Percentiles rank a stretch among this genome's conserved stretches.
phyloP scores from a whole-genome alignment of 2,329 filamentous ascomycete species.

The Ceratocystis harringtonii region DNA sequence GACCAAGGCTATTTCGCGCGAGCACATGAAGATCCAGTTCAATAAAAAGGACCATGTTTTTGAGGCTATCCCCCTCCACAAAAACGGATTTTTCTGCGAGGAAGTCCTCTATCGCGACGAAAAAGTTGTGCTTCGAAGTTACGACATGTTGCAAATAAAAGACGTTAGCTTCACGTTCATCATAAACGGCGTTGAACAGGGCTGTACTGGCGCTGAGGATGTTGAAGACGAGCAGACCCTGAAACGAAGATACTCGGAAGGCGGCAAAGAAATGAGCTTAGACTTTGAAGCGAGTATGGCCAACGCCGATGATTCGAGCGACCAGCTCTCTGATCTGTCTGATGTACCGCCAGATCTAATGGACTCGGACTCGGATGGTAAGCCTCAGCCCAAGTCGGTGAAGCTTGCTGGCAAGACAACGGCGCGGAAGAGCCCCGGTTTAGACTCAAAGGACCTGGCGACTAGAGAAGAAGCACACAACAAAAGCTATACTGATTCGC shows the following conservation, averaged over 20 bases:
- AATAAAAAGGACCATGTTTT: slow-evolving; percentile 48
- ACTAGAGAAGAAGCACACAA: slow-evolving; percentile 10
- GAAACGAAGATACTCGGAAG: slow-evolving; percentile 37
- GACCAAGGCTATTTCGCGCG: slow-evolving; percentile 58
- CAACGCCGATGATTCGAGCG: slow-evolving; percentile 41
- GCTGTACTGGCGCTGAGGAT: slow-evolving; percentile 44
- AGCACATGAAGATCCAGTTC: slow-evolving; percentile 59
- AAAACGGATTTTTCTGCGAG: slow-evolving; percentile 56
- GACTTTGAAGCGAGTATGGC: slow-evolving; percentile 51
- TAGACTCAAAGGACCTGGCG: background rate
- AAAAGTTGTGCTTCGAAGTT: slow-evolving; percentile 44
- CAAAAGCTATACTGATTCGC: slow-evolving; percentile 25
- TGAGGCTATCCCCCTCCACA: slow-evolving; percentile 45
- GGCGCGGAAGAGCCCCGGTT: background rate
- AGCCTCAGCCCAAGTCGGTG: background rate
- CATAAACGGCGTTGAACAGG: slow-evolving; percentile 47
- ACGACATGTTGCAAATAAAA: slow-evolving; percentile 56
- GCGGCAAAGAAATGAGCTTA: slow-evolving; percentile 57
- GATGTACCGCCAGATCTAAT: slow-evolving; percentile 19
- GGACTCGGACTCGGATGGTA: slow-evolving; percentile 13
- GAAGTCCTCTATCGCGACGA: slow-evolving; percentile 42
- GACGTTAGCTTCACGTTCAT: slow-evolving; percentile 53
- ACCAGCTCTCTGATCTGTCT: slow-evolving; percentile 30
- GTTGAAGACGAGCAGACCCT: slow-evolving; percentile 35
- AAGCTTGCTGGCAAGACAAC: slow-evolving; percentile 13